These are phyloP conservation scores for Mrakia frigida DNA, from an alignment of 768 basidiomycete species.

Conservation along the genomic window DNA sequence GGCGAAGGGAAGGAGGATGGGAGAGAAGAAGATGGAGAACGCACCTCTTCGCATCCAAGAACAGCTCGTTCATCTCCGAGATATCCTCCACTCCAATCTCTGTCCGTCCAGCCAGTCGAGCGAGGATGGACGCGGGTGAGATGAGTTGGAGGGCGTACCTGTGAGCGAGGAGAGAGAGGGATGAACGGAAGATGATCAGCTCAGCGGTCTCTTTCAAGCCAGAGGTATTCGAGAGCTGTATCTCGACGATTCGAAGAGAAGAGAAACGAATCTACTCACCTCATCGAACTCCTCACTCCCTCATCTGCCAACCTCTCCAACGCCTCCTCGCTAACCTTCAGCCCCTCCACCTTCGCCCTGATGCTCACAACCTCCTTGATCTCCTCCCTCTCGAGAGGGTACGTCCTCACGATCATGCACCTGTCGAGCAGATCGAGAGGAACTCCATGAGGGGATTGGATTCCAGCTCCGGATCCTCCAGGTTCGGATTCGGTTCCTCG, in stretches of 20 bases:
- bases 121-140: constrained; percentile 83
- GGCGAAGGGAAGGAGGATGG: not conserved
- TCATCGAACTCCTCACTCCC: constrained; percentile 72
- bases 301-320: constrained; percentile 73
- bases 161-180: constrained; percentile 40
- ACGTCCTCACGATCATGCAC: constrained; percentile 92
- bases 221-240: too few relatives aligned
- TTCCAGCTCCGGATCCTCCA: constrained; percentile 52
- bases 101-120: constrained; percentile 65
- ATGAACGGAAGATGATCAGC: not conserved
- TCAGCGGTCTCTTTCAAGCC: not conserved
- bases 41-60: constrained; percentile 75
- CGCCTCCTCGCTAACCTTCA: constrained; percentile 68
- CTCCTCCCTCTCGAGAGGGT: constrained; percentile 73
- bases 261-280: constrained; percentile 50
- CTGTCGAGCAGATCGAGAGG: constrained; percentile 91
- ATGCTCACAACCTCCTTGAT: constrained; percentile 80
- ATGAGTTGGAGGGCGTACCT: constrained; percentile 85
- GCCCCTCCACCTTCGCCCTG: constrained; percentile 78
- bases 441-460: constrained; percentile 85
- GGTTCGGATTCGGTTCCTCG: constrained; percentile 67
- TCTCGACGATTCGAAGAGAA: not conserved
- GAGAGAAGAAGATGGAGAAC: not conserved
- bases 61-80: constrained; percentile 86
- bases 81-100: constrained; percentile 86